Evolutionary conservation across 2,329 filamentous ascomycete species (phyloP).

Genomic region (Mariannaea sp.): DNA sequence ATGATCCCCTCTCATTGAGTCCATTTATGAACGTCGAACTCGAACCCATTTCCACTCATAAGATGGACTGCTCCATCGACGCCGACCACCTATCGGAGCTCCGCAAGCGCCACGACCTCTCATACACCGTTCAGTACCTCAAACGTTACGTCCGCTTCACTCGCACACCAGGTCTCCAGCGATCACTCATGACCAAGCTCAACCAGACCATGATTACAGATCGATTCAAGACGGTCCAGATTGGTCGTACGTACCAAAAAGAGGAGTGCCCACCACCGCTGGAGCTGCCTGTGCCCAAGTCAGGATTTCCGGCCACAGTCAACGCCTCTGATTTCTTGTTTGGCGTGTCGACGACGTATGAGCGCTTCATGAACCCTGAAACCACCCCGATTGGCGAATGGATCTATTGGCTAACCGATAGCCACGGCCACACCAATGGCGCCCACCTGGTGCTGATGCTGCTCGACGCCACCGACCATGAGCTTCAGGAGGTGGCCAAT

Average conservation of each 20-base stretch:
- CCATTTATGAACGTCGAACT: conserved; percentile 20
- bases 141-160: conserved; percentile 60
- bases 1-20: conserved; percentile 24
- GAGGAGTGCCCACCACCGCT: conserved; percentile 56
- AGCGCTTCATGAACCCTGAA: conserved; percentile 56
- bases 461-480: conserved; percentile 55
- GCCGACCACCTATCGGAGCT: conserved; percentile 51
- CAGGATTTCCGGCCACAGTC: conserved; percentile 54
- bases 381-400: conserved; percentile 62
- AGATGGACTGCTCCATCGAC: conserved; percentile 58
- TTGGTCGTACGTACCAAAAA: conserved; percentile 47
- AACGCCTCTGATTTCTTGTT: conserved; percentile 64
- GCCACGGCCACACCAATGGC: conserved; percentile 59
- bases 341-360: conserved; percentile 63
- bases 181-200: conserved; percentile 58
- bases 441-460: conserved; percentile 61
- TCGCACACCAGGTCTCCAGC: conserved; percentile 51
- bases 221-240: conserved; percentile 54
- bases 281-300: conserved; percentile 56
- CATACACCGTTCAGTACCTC: conserved; percentile 58
- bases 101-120: conserved; percentile 53
- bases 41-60: conserved; percentile 32
- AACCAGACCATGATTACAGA: conserved; percentile 54
- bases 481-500: conserved; percentile 55
- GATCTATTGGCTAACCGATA: conserved; percentile 64